phyloP scores from a whole-genome alignment of 2,329 filamentous ascomycete genomes.

The Colletotrichum echinochloae region DNA sequence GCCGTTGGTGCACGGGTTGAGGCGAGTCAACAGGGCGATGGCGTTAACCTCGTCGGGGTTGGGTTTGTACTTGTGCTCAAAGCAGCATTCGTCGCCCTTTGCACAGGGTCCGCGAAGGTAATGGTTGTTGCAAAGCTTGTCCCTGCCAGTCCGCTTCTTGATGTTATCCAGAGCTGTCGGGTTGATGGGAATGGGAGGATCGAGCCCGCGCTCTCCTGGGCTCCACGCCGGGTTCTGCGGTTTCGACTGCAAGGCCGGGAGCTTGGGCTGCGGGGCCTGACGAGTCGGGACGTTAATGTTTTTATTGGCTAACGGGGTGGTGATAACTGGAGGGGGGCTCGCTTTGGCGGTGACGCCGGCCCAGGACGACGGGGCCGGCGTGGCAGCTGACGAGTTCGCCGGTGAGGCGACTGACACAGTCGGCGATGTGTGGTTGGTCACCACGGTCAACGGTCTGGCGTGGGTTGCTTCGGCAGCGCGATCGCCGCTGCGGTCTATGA shows the following conservation, averaged over 20 bases:
- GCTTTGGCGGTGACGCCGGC: constrained; percentile 56
- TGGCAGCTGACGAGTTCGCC: constrained; percentile 42
- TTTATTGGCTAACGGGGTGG: constrained; percentile 55
- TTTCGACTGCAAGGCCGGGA: constrained; percentile 31
- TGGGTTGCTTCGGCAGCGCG: constrained; percentile 35
- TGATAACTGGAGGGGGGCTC: constrained; percentile 58
- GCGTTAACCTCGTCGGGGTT: constrained; percentile 66
- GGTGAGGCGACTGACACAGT: constrained; percentile 45
- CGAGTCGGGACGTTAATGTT: constrained; percentile 41
- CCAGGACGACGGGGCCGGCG: constrained; percentile 49
- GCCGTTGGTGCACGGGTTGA: constrained; percentile 68
- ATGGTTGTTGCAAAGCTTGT: constrained; percentile 73
- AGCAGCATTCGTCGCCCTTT: constrained; percentile 66
- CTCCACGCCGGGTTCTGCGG: constrained; percentile 58
- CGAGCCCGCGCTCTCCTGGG: constrained; percentile 66
- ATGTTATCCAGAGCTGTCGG: constrained; percentile 62
- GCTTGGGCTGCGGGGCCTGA: background rate
- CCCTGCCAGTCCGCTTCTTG: constrained; percentile 65
- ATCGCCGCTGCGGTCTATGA: constrained; percentile 53
- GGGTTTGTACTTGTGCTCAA: constrained; percentile 67
- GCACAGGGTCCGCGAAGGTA: constrained; percentile 69
- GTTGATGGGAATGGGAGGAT: constrained; percentile 62
- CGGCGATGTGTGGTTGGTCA: constrained; percentile 40
- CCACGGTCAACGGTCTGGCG: constrained; percentile 34
- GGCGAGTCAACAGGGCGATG: constrained; percentile 66